These are phyloP conservation scores for Achlya hypogyna DNA, from an alignment of 352 stramenopile species.

Conservation along the genomic window DNA sequence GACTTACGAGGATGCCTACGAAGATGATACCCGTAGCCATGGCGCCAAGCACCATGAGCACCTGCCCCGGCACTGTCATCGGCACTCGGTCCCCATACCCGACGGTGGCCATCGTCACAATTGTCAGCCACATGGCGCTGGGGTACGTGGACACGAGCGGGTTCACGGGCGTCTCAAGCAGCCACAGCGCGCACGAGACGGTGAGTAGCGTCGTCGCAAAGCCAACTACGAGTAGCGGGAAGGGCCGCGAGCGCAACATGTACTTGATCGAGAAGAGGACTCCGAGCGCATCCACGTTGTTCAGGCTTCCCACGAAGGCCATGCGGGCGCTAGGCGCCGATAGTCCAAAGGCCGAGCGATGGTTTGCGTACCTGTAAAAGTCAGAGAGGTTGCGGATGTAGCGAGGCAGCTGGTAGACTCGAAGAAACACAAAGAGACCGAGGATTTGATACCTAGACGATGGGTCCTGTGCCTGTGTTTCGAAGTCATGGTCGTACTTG, in stretches of 20 bases:
- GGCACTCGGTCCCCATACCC: conserved; percentile 61
- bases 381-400: conserved; percentile 67
- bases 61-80: conserved; percentile 43
- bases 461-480: too few species aligned
- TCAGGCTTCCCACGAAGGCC: conserved; percentile 57
- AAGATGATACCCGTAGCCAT: conserved; percentile 67
- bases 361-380: conserved; percentile 43
- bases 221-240: conserved; percentile 39
- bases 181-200: conserved; percentile 50
- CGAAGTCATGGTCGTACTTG: conserved; percentile 31
- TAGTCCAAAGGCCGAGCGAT: not conserved
- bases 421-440: conserved; percentile 49
- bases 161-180: conserved; percentile 60
- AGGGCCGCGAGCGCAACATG: conserved; percentile 56
- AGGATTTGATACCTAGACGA: conserved; percentile 47
- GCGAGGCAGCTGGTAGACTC: conserved; percentile 69
- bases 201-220: conserved; percentile 39
- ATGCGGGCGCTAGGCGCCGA: conserved; percentile 46
- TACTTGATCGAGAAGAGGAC: conserved; percentile 78
- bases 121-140: conserved; percentile 61
- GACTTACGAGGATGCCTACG: conserved; percentile 50
- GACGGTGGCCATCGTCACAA: conserved; percentile 67
- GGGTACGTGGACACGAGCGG: conserved; percentile 41
- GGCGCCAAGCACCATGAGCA: conserved; percentile 47
- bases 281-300: conserved; percentile 67